Percentiles rank a stretch among this genome's conserved stretches.
These are phyloP conservation scores for Fagopyrum tataricum DNA, from an alignment of 148 eudicot genomes.

Conservation along the genomic window DNA sequence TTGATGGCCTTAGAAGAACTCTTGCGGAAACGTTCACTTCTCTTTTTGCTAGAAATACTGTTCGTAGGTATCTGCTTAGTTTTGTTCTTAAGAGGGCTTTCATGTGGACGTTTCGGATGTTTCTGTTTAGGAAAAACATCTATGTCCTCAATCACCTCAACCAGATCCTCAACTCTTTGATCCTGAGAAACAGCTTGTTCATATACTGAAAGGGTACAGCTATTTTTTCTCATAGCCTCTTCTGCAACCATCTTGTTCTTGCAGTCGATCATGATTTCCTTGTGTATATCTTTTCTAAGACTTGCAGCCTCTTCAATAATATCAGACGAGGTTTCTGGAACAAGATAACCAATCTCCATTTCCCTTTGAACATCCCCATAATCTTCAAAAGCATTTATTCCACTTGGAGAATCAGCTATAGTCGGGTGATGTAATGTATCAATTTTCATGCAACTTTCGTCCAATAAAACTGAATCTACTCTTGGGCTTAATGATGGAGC, in stretches of 20 bases:
- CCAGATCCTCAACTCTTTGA: slow-evolving; percentile 20
- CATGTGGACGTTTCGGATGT: slow-evolving; percentile 26
- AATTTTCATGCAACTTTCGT: slow-evolving; percentile 17
- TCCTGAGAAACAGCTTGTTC: slow-evolving; percentile 19
- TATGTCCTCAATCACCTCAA: slow-evolving; percentile 20
- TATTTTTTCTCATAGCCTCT: slow-evolving; percentile 10
- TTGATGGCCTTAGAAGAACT: slow-evolving; percentile 23
- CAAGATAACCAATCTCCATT: slow-evolving; percentile 18
- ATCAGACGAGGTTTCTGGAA: slow-evolving; percentile 14
- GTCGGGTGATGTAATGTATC: slow-evolving; percentile 20
- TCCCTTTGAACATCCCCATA: slow-evolving; percentile 18
- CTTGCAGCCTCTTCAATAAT: not conserved
- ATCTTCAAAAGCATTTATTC: slow-evolving; percentile 20
- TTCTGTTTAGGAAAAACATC: slow-evolving; percentile 16
- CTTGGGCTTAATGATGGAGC: slow-evolving; percentile 19
- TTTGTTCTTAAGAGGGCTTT: slow-evolving; percentile 28
- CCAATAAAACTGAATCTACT: slow-evolving; percentile 19
- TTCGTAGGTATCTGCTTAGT: slow-evolving; percentile 21
- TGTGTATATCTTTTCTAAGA: not conserved
- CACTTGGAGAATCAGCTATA: slow-evolving; percentile 18
- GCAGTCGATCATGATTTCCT: slow-evolving; percentile 12
- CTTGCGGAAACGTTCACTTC: slow-evolving; percentile 20
- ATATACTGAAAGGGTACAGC: slow-evolving; percentile 15
- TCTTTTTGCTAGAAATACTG: slow-evolving; percentile 27
- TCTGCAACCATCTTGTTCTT: slow-evolving; percentile 14